Percentiles rank a stretch among this genome's conserved stretches.
These are phyloP conservation scores for Solanum ossicruentum DNA, from an alignment of 257 asterid genomes.

Conservation along the genomic window DNA sequence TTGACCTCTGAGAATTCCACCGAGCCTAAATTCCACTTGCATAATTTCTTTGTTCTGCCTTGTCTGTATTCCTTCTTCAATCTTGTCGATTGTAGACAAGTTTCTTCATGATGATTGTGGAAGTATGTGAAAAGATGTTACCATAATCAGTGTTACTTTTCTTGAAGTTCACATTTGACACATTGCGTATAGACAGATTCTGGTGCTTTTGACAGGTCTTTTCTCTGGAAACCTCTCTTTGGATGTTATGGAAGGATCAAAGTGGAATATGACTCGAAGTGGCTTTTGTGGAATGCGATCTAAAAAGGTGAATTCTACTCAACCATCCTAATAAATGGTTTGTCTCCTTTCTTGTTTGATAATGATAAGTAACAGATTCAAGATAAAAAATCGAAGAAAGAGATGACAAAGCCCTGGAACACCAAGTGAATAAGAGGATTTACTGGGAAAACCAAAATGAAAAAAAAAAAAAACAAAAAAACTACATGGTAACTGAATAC, in stretches of 20 bases:
- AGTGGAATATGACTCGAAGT: slow-evolving; percentile 79
- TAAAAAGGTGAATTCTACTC: slow-evolving; percentile 43
- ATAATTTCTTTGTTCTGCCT: neutral
- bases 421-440: neutral
- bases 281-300: slow-evolving; percentile 99
- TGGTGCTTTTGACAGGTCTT: slow-evolving; percentile 35
- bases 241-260: slow-evolving; percentile 61
- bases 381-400: neutral
- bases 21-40: neutral
- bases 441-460: neutral
- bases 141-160: neutral
- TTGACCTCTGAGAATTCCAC: neutral
- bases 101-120: neutral
- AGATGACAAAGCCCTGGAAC: neutral
- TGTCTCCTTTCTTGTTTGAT: neutral
- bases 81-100: neutral
- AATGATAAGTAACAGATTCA: neutral
- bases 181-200: neutral
- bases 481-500: neutral
- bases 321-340: neutral
- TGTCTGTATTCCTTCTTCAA: neutral
- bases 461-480: neutral
- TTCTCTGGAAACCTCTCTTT: slow-evolving; percentile 89
- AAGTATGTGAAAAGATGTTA: neutral
- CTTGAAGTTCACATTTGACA: neutral